These are phyloP conservation scores for Alternaria incomplexa DNA, from an alignment of 2,329 filamentous ascomycete species.

Conservation along the genomic window DNA sequence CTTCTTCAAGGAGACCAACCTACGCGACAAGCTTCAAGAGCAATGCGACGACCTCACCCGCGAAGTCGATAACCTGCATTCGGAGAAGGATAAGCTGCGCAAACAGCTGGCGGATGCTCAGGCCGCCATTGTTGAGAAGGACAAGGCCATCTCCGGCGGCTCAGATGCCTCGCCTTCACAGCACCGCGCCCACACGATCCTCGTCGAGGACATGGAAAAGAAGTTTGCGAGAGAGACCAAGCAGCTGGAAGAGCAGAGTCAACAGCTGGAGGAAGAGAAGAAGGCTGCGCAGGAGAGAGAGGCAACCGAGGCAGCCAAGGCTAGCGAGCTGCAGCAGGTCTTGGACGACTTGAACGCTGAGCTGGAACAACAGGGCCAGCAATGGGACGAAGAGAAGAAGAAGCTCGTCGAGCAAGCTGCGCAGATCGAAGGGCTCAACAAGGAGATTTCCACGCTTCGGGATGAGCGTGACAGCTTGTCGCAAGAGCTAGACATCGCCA, in stretches of 20 bases:
- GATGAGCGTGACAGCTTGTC: conserved; percentile 34
- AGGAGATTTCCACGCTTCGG: conserved; percentile 29
- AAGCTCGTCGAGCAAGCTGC: conserved; percentile 41
- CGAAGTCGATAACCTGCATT: conserved; percentile 41
- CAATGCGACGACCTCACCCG: conserved; percentile 41
- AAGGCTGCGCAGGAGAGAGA: conserved; percentile 38
- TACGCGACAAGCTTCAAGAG: conserved; percentile 46
- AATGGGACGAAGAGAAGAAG: conserved; percentile 47
- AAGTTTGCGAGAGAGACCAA: conserved; percentile 44
- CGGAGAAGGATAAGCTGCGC: conserved; percentile 40
- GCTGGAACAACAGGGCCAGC: conserved; percentile 41
- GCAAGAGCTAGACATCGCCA: conserved; percentile 29
- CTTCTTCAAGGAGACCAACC: conserved; percentile 48
- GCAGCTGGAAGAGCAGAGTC: conserved; percentile 39
- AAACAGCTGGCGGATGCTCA: conserved; percentile 42
- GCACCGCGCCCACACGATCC: conserved; percentile 28
- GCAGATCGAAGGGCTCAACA: conserved; percentile 34
- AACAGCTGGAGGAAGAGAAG: conserved; percentile 42
- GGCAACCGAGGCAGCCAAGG: conserved; percentile 38
- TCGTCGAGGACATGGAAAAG: conserved; percentile 44
- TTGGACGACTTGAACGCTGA: conserved; percentile 44
- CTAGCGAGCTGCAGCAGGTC: conserved; percentile 44
- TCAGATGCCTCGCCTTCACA: conserved; percentile 18
- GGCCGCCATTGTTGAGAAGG: conserved; percentile 39
- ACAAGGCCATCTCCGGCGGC: conserved; percentile 34